Evolutionary conservation across 2,329 filamentous ascomycete species (phyloP), one percentile per base, ranked within the genome.

Genomic region (Pseudogymnoascus pannorum): DNA sequence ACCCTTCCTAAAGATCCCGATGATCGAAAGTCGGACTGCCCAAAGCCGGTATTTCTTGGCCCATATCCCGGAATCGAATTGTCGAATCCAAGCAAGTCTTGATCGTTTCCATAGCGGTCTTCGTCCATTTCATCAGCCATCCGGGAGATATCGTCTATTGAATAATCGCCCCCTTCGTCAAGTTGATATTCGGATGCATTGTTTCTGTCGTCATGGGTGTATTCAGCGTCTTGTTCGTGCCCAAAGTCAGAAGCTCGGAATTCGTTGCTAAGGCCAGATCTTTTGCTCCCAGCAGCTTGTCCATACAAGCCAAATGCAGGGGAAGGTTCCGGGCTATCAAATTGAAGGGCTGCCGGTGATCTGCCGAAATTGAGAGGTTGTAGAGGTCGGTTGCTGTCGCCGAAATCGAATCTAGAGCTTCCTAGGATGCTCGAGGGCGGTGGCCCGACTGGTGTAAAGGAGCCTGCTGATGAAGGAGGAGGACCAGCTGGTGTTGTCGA

Each of bases 401-500:
- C 59, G 14, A 63, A 68, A 24, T 72, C 74, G 61, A 79, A 71
- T 63, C 78, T 77, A 14, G 82, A 81, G 70, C 77, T 80, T 59
- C 78, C 79, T 65, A 82, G 79, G 18, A 79, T 67, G 44, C 76
- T 76, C 5, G 78, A 77, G 26, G 81, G 79, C 54, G 81, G 81
- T 44, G 76, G 76, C 2, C 79, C 82, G 61, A 77, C 76, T 31
- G 82, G 82, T 20, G 82, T 84, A 60, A 82, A 83, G n/a, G 81
- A 84, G 64, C 72, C 71, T 24, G 75, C 73, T 62, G 75, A 76
- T 31, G 79, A 80, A 24, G 81, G 81, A 1, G 82, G 82, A 62
- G 76, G 77, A 40, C 81, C 82, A 54, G 80, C 80, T 59, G 83
- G 83, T 14, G 83, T 85, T 18, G 81, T 84, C 5, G 83, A 84